A percentile compares a stretch with the other conserved stretches of the same genome.
Conservation (phyloP, 176 grass and related monocot genomes). For the Tillandsia fasciculata region DNA sequence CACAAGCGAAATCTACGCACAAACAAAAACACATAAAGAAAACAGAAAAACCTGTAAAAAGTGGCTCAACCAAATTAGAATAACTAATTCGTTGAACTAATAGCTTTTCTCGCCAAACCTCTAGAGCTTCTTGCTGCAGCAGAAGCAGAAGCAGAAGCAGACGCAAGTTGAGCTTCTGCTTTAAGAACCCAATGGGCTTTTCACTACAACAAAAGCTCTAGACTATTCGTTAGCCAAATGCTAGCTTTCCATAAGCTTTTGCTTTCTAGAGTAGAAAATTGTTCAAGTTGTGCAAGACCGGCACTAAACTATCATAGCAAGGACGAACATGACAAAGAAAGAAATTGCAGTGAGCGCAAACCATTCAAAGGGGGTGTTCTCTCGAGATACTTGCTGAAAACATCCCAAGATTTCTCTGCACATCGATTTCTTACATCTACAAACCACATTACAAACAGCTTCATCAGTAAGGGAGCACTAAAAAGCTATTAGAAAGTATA, state of each 20-base stretch:
- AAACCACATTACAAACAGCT: constrained; percentile 10
- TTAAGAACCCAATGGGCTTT: too few relatives aligned
- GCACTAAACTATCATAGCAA: neutral
- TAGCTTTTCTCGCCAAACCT: too few relatives aligned
- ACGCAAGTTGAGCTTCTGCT: too few relatives aligned
- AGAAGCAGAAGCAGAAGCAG: too few relatives aligned
- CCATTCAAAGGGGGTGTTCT: constrained; percentile 66
- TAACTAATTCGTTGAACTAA: too few relatives aligned
- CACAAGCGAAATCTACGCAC: neutral
- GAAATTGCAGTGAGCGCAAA: constrained; percentile 14
- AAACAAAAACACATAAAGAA: neutral
- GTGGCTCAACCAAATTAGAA: too few relatives aligned
- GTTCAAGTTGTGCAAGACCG: too few relatives aligned
- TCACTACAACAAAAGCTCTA: too few relatives aligned
- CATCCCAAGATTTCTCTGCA: constrained; percentile 75
- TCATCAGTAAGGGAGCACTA: neutral
- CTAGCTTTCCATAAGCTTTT: too few relatives aligned
- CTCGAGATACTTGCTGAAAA: constrained; percentile 66
- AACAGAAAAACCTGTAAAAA: neutral
- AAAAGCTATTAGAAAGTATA: neutral
- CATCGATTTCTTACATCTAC: constrained; percentile 71
- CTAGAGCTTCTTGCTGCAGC: too few relatives aligned
- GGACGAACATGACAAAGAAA: neutral
- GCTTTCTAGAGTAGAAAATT: too few relatives aligned
- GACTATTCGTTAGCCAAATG: too few relatives aligned